Evolutionary conservation across 331 rosid species (phyloP).

Genomic region (Malus hybrid): DNA sequence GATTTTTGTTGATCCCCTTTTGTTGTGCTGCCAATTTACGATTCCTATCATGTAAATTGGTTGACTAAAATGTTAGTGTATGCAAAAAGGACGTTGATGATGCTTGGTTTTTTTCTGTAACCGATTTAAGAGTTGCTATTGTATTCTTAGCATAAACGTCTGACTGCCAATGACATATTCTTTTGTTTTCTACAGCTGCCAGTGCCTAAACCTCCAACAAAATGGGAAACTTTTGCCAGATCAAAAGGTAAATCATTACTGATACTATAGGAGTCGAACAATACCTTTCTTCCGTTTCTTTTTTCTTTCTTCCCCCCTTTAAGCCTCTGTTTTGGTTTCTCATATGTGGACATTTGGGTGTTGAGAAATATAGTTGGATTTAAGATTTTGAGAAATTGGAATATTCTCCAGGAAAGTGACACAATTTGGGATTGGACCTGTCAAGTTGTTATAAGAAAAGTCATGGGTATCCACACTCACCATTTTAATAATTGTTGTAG

Average conservation of each 20-base stretch:
- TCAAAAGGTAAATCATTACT: slow-evolving; percentile 53
- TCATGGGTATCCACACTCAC: slow-evolving; percentile 35
- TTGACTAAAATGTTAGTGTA: background rate
- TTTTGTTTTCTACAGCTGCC: slow-evolving; percentile 46
- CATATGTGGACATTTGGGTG: background rate
- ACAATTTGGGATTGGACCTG: slow-evolving; percentile 44
- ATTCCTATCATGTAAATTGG: background rate
- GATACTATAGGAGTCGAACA: background rate
- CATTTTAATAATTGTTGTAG: slow-evolving; percentile 23
- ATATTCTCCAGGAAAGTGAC: slow-evolving; percentile 18
- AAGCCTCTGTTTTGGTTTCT: background rate
- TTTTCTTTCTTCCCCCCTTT: too few relatives aligned
- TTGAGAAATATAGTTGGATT: background rate
- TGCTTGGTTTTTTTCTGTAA: background rate
- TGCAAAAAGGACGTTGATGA: background rate
- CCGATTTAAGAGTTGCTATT: background rate
- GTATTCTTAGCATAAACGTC: background rate
- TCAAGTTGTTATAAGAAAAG: slow-evolving; percentile 56
- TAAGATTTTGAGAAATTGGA: background rate
- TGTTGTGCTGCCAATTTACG: background rate
- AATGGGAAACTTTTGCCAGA: slow-evolving; percentile 37
- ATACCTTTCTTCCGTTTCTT: background rate
- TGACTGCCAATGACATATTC: background rate
- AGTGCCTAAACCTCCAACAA: slow-evolving; percentile 49
- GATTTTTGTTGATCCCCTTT: background rate